Evolutionary conservation across 1,139 yeast genomes (phyloP).

Genomic region (Saccharomyces hybrid): DNA sequence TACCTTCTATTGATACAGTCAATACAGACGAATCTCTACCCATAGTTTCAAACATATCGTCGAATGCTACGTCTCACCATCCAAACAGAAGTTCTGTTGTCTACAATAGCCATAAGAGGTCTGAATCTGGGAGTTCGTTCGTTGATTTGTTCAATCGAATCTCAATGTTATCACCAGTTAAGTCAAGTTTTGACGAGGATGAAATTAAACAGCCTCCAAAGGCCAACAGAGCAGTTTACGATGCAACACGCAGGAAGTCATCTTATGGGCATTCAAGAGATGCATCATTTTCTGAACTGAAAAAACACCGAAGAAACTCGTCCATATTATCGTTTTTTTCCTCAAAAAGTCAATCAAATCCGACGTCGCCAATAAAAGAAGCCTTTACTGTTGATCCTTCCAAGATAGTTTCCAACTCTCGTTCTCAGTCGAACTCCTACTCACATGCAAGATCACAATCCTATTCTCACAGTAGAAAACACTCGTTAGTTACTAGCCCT

Average conservation of each 20-base stretch:
- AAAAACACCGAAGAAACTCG: constrained; percentile 27
- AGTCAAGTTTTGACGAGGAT: no score
- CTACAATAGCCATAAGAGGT: no score
- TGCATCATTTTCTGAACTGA: constrained; percentile 7
- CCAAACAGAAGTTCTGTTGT: no score
- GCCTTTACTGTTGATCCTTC: constrained; percentile 1
- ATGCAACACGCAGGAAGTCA: constrained; percentile 7
- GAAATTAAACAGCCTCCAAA: not conserved
- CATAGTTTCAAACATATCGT: no score
- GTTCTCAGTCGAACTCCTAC: not conserved
- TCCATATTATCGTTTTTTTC: constrained; percentile 18
- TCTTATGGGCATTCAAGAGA: constrained; percentile 7
- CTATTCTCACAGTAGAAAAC: constrained; percentile 10
- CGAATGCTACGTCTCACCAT: no score
- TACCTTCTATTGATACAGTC: no score
- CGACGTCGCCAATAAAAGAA: not conserved
- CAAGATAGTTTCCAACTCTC: not conserved
- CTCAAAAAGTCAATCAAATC: constrained; percentile 6
- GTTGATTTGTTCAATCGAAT: no score
- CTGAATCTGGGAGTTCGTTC: no score
- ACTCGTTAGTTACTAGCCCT: constrained; percentile 9
- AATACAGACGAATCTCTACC: no score
- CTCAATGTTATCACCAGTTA: no score
- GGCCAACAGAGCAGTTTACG: not conserved
- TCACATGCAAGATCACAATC: not conserved